phyloP scores from a whole-genome alignment of 1,284 basidiomycete species.

The Malassezia caprae region DNA sequence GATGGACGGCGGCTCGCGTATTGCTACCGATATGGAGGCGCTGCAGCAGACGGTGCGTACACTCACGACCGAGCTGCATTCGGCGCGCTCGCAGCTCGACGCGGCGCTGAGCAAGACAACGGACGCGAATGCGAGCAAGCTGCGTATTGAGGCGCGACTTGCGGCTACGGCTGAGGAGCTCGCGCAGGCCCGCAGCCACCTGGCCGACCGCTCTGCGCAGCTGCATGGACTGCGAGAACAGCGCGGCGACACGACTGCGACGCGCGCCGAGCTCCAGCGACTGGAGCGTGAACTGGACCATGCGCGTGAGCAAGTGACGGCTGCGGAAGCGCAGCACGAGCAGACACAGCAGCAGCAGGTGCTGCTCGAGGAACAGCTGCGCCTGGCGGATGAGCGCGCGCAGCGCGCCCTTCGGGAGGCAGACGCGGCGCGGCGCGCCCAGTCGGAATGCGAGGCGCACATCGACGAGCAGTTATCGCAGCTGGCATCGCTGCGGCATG shows the following conservation, averaged over 20 bases:
- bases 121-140: neutral
- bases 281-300: neutral
- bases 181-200: neutral
- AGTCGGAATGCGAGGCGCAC: slow-evolving; percentile 8
- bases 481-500: slow-evolving; percentile 4
- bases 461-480: slow-evolving; percentile 14
- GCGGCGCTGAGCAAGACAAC: neutral
- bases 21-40: neutral
- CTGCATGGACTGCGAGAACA: neutral
- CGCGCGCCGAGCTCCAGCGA: neutral
- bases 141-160: slow-evolving; percentile 13
- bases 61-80: slow-evolving; percentile 7
- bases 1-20: neutral
- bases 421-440: slow-evolving; percentile 2
- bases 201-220: neutral
- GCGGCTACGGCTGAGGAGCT: slow-evolving; percentile 1
- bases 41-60: slow-evolving; percentile 9
- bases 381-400: neutral
- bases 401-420: neutral
- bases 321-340: neutral
- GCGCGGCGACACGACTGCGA: neutral
- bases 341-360: slow-evolving; percentile 8
- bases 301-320: neutral
- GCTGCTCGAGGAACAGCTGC: slow-evolving; percentile 10
- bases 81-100: slow-evolving; percentile 7